Base-by-base conservation (phyloP, 2,329 filamentous ascomycete genomes). In the Alternaria sp. region DNA sequence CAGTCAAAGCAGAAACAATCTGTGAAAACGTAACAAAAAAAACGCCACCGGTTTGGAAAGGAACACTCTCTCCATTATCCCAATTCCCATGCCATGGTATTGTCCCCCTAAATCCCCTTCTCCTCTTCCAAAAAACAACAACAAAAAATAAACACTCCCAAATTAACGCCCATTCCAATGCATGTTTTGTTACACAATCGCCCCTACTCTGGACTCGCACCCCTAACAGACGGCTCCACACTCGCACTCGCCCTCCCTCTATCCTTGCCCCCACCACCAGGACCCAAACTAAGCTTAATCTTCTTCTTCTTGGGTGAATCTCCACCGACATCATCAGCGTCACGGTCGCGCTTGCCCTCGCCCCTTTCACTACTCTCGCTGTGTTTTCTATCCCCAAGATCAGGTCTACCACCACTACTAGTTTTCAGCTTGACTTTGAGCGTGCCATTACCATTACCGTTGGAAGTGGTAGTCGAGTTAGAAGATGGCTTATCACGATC, bases 281-380 rank as follows among this genome's bases (percentile, higher is more conserved):
- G 11, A 36, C 40, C 40, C 40, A 75, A 28, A 36, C 62, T 70
- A 9, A 80, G 64, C 63, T 79, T 79, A 43, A 80, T 74, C 65
- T 80, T 80, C 69, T 80, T 79, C 63, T 74, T 72, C 44, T 74
- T 72, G 16, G 74, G 75, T 12, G 69, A 72, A 0, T 75, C 76
- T 0, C 60, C 64, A 25, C 70, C 74, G 1, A 66, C 69, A 0
- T 74, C 73, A n/a, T 72, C 76, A 14, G 67, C 70, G 11, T 79
- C 76, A 7, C 77, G 57, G 2, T 78, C 76, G 11, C 77, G 53
- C 58, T 78, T 78, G n/a, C 73, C 72, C 6, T 77, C 74, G 20
- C 68, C 66, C 2, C 70, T 65, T 27, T 74, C 74, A 51, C 68
- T 71, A 50, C 70, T 65, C 28, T 76, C 70, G 54, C 74, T 77